These are phyloP conservation scores for Neurospora sp. DNA, from an alignment of 495 filamentous ascomycete genomes.

Conservation along the genomic window DNA sequence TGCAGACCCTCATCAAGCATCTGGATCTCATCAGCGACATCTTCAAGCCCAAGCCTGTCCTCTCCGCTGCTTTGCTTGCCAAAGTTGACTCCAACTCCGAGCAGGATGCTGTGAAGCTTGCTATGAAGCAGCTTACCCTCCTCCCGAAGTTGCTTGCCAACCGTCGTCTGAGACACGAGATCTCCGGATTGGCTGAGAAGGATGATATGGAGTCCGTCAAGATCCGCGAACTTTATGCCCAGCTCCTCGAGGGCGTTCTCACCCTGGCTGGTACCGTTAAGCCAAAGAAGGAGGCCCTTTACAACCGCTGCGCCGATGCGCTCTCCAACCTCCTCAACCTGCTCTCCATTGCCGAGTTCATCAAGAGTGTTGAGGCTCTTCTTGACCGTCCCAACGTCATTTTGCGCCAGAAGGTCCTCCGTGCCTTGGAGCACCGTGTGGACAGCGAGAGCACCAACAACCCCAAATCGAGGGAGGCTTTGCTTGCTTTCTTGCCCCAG, in stretches of 20 bases:
- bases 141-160: conserved; percentile 43
- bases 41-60: conserved; percentile 54
- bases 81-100: conserved; percentile 48
- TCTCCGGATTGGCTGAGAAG: conserved; percentile 35
- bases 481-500: conserved; percentile 69
- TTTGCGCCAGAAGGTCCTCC: conserved; percentile 68
- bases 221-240: conserved; percentile 57
- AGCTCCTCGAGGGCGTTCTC: conserved; percentile 57
- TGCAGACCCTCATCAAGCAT: conserved; percentile 60
- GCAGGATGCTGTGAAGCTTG: conserved; percentile 46
- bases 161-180: conserved; percentile 36
- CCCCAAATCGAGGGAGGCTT: conserved; percentile 49
- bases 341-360: conserved; percentile 72
- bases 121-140: conserved; percentile 52
- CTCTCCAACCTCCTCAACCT: conserved; percentile 66
- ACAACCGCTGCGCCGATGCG: conserved; percentile 54
- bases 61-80: conserved; percentile 59
- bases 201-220: conserved; percentile 50
- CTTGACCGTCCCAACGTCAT: conserved; percentile 60
- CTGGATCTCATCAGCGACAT: conserved; percentile 62
- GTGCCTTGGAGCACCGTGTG: conserved; percentile 64
- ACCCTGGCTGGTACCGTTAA: conserved; percentile 49
- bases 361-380: conserved; percentile 69
- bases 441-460: conserved; percentile 56
- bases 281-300: conserved; percentile 47